phyloP scores from a whole-genome alignment of 441 rosid species.

The Gossypium davidsonii region DNA sequence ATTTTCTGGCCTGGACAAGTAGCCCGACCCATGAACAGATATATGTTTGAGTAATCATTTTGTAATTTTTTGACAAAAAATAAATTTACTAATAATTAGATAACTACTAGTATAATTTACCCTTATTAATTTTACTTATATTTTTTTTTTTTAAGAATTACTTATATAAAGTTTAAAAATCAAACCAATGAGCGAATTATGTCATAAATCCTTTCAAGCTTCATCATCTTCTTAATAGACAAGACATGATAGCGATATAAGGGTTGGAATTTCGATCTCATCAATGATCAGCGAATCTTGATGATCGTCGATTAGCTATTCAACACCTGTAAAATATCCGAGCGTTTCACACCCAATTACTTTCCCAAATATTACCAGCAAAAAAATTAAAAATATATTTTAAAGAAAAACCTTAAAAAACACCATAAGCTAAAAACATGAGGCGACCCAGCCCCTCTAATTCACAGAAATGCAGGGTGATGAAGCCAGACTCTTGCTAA shows the following conservation, averaged over 20 bases:
- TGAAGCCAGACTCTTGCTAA: conserved; percentile 64
- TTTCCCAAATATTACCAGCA: neutral
- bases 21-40: too few relatives aligned
- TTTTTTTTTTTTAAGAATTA: too few relatives aligned
- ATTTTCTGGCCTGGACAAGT: fast-evolving
- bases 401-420: neutral
- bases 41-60: too few relatives aligned
- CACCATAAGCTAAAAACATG: neutral
- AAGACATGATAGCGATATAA: neutral
- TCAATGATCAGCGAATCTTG: neutral
- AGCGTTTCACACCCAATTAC: conserved; percentile 2
- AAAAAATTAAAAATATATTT: neutral
- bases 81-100: too few relatives aligned
- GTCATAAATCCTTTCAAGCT: too few relatives aligned
- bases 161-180: too few relatives aligned
- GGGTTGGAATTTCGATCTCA: neutral
- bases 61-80: too few relatives aligned
- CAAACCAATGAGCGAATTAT: too few relatives aligned
- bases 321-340: conserved; percentile 11
- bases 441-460: neutral
- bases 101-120: too few relatives aligned
- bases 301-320: neutral
- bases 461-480: conserved; percentile 50
- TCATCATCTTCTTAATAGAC: neutral
- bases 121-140: too few relatives aligned